Percentiles rank a stretch among this genome's conserved stretches.
Evolutionary conservation across 495 filamentous ascomycete species (phyloP).

Genomic region (Hyaloscypha bicolor): DNA sequence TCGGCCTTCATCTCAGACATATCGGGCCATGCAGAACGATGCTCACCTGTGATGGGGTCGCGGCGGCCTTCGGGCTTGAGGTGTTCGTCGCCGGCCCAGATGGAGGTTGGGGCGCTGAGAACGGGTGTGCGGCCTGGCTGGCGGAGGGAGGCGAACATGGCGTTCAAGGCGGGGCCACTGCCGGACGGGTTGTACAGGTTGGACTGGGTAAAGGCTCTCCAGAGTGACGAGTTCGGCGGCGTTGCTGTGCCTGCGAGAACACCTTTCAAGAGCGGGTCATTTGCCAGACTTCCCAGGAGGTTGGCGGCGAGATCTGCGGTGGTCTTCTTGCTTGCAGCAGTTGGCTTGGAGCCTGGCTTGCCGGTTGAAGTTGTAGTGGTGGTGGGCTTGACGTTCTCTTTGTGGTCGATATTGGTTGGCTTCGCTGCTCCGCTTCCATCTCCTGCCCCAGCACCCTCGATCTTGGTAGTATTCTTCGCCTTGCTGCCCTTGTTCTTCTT

Average conservation of each 20-base stretch:
- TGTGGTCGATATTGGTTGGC: not conserved
- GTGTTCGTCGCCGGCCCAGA: not conserved
- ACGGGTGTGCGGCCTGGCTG: not conserved
- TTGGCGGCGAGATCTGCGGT: too few species aligned
- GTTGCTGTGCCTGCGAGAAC: not conserved
- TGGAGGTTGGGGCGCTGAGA: not conserved
- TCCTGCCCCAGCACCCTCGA: not conserved
- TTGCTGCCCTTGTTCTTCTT: not conserved
- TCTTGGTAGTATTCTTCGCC: not conserved
- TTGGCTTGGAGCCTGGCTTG: too few species aligned
- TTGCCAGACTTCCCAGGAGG: too few species aligned
- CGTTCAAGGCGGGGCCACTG: not conserved
- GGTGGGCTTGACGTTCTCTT: not conserved
- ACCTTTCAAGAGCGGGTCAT: not conserved
- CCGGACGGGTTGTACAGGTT: not conserved
- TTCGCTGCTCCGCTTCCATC: not conserved
- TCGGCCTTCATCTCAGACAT: slow-evolving; percentile 7
- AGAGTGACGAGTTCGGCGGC: not conserved
- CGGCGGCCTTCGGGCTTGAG: not conserved
- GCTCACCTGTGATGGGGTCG: not conserved
- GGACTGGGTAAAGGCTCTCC: not conserved
- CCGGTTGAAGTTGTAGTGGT: too few species aligned
- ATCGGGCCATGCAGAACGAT: slow-evolving; percentile 1
- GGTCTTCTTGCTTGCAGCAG: too few species aligned
- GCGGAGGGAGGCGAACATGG: not conserved